Conservation (phyloP, 352 stramenopile species). For the Phytophthora fragariae region DNA sequence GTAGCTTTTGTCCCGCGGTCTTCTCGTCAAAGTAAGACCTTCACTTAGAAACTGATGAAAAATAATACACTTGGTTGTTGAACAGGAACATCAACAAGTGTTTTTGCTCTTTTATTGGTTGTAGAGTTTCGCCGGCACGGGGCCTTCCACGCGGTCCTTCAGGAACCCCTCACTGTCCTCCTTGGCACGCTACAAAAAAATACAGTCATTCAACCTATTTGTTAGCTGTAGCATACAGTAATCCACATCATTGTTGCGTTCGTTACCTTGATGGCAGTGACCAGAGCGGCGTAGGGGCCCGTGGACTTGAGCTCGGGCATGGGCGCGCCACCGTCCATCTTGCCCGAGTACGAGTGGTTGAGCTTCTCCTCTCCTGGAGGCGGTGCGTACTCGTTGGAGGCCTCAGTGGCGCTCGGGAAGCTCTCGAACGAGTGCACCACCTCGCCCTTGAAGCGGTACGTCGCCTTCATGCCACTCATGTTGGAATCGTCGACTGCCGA, state of each 20-base stretch:
- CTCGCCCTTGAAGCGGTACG: conserved; percentile 73
- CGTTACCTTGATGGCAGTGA: conserved; percentile 76
- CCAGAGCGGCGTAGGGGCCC: conserved; percentile 73
- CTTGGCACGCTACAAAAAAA: conserved; percentile 62
- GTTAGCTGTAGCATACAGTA: neutral
- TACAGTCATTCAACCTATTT: neutral
- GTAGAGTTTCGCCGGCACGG: conserved; percentile 70
- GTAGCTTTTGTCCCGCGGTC: conserved; percentile 17
- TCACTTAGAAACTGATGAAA: conserved; percentile 39
- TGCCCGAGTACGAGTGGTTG: conserved; percentile 76
- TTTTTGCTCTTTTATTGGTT: conserved; percentile 48
- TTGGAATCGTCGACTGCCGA: neutral
- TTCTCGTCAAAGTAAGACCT: conserved; percentile 5
- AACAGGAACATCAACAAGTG: conserved; percentile 4
- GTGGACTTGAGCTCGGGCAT: conserved; percentile 75
- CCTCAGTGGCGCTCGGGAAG: conserved; percentile 60
- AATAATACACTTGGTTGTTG: conserved; percentile 38
- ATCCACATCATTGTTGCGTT: neutral
- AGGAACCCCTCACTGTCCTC: conserved; percentile 83
- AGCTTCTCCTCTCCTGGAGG: conserved; percentile 43
- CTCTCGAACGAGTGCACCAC: conserved; percentile 75
- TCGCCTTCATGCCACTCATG: conserved; percentile 71
- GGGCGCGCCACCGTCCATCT: conserved; percentile 67
- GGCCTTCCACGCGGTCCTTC: conserved; percentile 85
- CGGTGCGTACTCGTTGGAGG: conserved; percentile 77